These are phyloP conservation scores for Coprinopsis sp. DNA, from an alignment of 768 basidiomycete genomes.

Conservation along the genomic window DNA sequence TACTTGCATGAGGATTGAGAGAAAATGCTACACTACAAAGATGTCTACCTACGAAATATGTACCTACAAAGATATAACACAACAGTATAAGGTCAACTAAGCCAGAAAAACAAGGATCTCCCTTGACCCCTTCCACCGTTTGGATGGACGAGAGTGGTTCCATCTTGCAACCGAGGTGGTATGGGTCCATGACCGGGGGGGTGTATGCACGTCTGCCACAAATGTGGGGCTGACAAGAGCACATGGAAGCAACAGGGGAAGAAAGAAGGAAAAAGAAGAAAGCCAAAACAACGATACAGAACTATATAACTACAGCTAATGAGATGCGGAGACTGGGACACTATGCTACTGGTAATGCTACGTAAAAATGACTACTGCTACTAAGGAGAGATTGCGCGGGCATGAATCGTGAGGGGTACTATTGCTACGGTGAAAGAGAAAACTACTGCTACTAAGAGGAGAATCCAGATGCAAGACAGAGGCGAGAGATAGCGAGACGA, in stretches of 20 bases:
- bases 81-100: background rate
- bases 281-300: background rate
- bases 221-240: background rate
- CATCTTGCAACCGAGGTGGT: background rate
- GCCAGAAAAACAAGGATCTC: conserved; percentile 1
- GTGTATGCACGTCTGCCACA: background rate
- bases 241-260: background rate
- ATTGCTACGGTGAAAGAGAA: conserved; percentile 7
- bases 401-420: conserved; percentile 7
- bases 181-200: background rate
- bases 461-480: conserved; percentile 49
- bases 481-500: conserved; percentile 21
- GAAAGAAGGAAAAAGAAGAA: background rate
- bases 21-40: conserved; percentile 41
- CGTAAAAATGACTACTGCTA: conserved; percentile 8
- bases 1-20: conserved; percentile 47
- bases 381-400: conserved; percentile 5
- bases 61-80: conserved; percentile 28
- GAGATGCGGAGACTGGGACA: background rate
- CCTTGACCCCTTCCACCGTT: conserved; percentile 19
- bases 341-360: conserved; percentile 7
- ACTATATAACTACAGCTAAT: conserved; percentile 1
- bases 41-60: conserved; percentile 8
- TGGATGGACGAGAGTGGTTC: background rate
- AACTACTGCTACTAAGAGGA: conserved; percentile 36